Percentiles rank a stretch among this genome's conserved stretches.
Conservation (phyloP, 441 rosid species). For the Eruca vesicaria region DNA sequence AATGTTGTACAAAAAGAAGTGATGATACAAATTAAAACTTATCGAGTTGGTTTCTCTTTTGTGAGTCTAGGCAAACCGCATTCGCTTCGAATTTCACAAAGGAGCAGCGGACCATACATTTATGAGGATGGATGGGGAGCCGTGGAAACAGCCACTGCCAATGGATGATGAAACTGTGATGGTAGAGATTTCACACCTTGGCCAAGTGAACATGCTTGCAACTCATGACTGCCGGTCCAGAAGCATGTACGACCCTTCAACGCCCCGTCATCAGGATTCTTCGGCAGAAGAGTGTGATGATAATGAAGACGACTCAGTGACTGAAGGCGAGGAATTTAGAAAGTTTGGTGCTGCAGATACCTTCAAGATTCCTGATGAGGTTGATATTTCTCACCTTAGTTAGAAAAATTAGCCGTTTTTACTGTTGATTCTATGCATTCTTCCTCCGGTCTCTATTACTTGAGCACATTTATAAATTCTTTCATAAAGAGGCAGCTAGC, state of each 20-base stretch:
- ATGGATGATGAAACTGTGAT: constrained; percentile 69
- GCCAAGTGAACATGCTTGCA: constrained; percentile 92
- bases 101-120: constrained; percentile 75
- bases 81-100: constrained; percentile 81
- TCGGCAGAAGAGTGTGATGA: constrained; percentile 36
- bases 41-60: background rate
- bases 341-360: constrained; percentile 94
- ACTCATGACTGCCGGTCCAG: constrained; percentile 64
- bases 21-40: background rate
- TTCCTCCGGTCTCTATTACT: background rate
- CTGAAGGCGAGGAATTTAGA: constrained; percentile 49
- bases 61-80: constrained; percentile 60
- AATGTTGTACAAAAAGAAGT: constrained; percentile 1
- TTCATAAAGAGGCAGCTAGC: background rate
- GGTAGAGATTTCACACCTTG: constrained; percentile 85
- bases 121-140: constrained; percentile 98
- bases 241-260: constrained; percentile 49
- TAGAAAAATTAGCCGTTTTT: background rate
- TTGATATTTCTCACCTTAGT: constrained; percentile 67
- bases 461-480: background rate
- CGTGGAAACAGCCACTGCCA: constrained; percentile 96
- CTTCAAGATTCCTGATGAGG: constrained; percentile 76
- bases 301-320: constrained; percentile 46
- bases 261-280: constrained; percentile 27
- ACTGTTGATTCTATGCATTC: constrained; percentile 5